Conservation (phyloP, 768 basidiomycete species). For the Trametes cubensis region DNA sequence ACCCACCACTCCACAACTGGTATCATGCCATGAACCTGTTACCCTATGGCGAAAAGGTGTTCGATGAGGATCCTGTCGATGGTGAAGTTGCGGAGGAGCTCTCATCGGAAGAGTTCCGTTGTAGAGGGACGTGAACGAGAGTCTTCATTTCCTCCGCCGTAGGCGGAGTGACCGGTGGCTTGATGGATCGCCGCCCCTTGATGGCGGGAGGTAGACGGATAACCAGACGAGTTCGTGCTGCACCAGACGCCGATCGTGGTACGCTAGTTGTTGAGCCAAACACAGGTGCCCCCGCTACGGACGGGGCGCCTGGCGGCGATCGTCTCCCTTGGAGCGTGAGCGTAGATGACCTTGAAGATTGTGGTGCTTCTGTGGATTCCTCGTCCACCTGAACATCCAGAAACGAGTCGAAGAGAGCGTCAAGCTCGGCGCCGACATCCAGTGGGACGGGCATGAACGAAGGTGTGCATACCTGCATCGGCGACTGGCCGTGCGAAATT, state of each 20-base stretch:
- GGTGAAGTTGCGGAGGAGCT: background rate
- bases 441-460: background rate
- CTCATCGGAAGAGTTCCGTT: background rate
- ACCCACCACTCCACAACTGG: no score
- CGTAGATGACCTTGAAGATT: background rate
- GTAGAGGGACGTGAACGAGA: background rate
- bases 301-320: background rate
- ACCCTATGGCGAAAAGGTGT: background rate
- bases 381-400: conserved; percentile 6
- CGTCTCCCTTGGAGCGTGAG: background rate
- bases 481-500: background rate
- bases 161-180: conserved; percentile 3
- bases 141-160: conserved; percentile 5
- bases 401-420: background rate
- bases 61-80: background rate
- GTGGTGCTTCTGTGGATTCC: background rate
- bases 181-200: conserved; percentile 1
- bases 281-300: background rate
- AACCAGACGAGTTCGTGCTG: background rate
- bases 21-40: background rate
- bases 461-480: conserved; percentile 18
- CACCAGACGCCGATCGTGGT: background rate
- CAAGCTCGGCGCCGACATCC: background rate
- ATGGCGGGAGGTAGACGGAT: conserved; percentile 9
- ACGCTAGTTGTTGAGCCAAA: background rate